Evolutionary conservation across 1,284 basidiomycete species (phyloP).

Genomic region (Salmacisia buchloeana): DNA sequence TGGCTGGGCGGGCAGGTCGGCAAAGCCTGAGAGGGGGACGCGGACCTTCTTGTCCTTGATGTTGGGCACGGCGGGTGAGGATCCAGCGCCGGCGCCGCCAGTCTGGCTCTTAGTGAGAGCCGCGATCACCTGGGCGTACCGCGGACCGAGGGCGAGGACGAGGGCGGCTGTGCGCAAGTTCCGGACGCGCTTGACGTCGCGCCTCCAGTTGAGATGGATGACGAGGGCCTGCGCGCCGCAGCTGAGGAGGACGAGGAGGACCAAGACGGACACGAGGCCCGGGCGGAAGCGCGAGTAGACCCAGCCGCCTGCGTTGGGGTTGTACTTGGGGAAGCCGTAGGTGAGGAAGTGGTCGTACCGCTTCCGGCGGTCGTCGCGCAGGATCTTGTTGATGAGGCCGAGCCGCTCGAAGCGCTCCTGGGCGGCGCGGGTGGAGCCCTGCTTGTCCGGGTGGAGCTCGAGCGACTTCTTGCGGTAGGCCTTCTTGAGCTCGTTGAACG

Average conservation of each 20-base stretch:
- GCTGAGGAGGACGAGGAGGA: conserved; percentile 27
- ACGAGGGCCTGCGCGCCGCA: conserved; percentile 24
- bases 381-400: conserved; percentile 45
- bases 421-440: conserved; percentile 21
- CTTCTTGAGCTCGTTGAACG: conserved; percentile 30
- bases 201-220: conserved; percentile 23
- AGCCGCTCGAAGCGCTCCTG: conserved; percentile 43
- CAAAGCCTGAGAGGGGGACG: conserved; percentile 36
- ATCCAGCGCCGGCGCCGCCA: background rate
- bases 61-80: conserved; percentile 6
- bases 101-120: conserved; percentile 17
- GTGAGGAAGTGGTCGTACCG: conserved; percentile 47
- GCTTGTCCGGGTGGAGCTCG: conserved; percentile 47
- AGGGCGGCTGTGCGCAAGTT: conserved; percentile 29
- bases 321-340: conserved; percentile 47
- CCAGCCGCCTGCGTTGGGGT: conserved; percentile 34
- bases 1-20: conserved; percentile 22
- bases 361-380: conserved; percentile 44
- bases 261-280: conserved; percentile 28
- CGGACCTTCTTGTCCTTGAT: conserved; percentile 38
- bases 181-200: conserved; percentile 29
- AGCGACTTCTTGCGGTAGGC: conserved; percentile 44
- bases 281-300: conserved; percentile 45
- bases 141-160: conserved; percentile 38
- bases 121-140: conserved; percentile 18